A percentile compares a stretch with the other conserved stretches of the same genome.
phyloP scores from a whole-genome alignment of 768 basidiomycete species.

The Sporobolomyces phaffii region DNA sequence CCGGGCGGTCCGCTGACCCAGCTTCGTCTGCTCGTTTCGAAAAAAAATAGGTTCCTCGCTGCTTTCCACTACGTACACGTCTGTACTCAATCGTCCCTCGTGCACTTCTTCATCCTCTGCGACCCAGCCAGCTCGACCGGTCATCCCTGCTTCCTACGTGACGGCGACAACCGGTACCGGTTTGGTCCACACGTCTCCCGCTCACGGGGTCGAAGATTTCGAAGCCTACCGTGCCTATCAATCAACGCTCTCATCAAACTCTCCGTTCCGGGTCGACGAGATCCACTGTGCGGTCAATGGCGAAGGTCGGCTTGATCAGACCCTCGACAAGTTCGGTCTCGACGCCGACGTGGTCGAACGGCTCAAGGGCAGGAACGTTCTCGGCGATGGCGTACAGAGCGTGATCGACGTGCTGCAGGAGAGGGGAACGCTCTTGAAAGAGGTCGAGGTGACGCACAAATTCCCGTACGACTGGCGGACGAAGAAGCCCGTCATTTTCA shows the following conservation, averaged over 20 bases:
- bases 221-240: slow-evolving; percentile 53
- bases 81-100: slow-evolving; percentile 55
- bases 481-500: slow-evolving; percentile 80
- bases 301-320: slow-evolving; percentile 63
- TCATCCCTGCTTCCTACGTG: slow-evolving; percentile 71
- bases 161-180: slow-evolving; percentile 85
- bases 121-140: slow-evolving; percentile 43
- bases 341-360: slow-evolving; percentile 50
- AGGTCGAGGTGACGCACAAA: slow-evolving; percentile 69
- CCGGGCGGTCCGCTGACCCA: background rate
- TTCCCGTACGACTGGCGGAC: slow-evolving; percentile 99
- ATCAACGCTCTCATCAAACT: slow-evolving; percentile 45
- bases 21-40: background rate
- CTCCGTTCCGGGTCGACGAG: slow-evolving; percentile 45
- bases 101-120: slow-evolving; percentile 42
- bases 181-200: slow-evolving; percentile 90
- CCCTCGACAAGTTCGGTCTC: slow-evolving; percentile 56
- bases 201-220: slow-evolving; percentile 91
- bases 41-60: slow-evolving; percentile 57
- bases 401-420: slow-evolving; percentile 60
- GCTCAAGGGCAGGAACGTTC: slow-evolving; percentile 65
- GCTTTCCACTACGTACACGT: slow-evolving; percentile 57
- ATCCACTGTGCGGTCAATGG: slow-evolving; percentile 77
- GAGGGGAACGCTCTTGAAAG: slow-evolving; percentile 56
- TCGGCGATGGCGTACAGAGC: slow-evolving; percentile 63